Evolutionary conservation across 169 alveolate genomes (phyloP).

Genomic region (Babesia divergens): DNA sequence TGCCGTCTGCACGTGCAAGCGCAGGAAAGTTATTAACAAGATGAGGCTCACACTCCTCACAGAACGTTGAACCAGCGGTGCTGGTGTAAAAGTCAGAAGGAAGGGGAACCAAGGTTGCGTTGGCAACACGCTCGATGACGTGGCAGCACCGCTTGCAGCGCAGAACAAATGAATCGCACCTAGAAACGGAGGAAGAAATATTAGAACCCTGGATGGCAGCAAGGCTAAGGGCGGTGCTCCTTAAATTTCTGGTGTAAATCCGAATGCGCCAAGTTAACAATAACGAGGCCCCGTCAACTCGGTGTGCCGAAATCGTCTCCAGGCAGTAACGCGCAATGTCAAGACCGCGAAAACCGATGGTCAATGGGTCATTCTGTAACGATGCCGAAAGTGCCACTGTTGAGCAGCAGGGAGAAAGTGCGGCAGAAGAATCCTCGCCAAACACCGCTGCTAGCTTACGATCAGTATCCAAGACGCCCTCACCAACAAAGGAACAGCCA

Average conservation of each 20-base stretch:
- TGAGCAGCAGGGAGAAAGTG: too few species aligned
- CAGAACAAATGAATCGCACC: background rate
- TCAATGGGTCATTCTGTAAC: too few species aligned
- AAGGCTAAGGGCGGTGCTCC: background rate
- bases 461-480: too few species aligned
- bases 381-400: too few species aligned
- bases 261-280: conserved; percentile 2
- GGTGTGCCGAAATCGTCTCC: background rate
- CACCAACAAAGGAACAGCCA: too few species aligned
- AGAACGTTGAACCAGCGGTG: conserved; percentile 26
- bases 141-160: conserved; percentile 36
- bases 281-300: background rate
- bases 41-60: conserved; percentile 57
- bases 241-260: background rate
- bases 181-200: background rate
- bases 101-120: background rate
- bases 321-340: background rate
- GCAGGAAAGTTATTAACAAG: background rate
- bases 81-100: conserved; percentile 54
- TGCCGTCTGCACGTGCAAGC: background rate
- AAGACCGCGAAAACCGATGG: background rate
- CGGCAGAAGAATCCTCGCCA: too few species aligned
- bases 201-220: background rate
- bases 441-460: too few species aligned
- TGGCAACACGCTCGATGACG: background rate